Conservation (phyloP, 768 basidiomycete species). For the Mycena epipterygia region DNA sequence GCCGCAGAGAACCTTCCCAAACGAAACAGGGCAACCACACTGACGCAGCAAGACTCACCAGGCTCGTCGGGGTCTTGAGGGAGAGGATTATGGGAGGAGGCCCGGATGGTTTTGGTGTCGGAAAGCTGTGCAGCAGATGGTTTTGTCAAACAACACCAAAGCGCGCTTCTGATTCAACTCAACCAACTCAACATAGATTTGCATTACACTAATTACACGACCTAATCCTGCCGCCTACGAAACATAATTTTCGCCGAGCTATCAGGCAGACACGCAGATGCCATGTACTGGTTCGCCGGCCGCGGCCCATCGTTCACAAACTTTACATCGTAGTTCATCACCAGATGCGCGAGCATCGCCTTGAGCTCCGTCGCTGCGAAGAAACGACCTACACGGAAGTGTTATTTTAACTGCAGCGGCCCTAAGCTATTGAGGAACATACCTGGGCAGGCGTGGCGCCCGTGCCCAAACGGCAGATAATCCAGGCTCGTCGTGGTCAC, state of each 20-base stretch:
- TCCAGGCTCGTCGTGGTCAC: slow-evolving; percentile 26
- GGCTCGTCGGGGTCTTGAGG: too few relatives aligned
- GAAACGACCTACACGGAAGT: not conserved
- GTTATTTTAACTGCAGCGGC: not conserved
- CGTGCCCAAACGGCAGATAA: slow-evolving; percentile 32
- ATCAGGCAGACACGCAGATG: slow-evolving; percentile 29
- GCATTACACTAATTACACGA: too few relatives aligned
- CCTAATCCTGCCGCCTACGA: slow-evolving; percentile 21
- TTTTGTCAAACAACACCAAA: too few relatives aligned
- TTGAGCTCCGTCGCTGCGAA: slow-evolving; percentile 19
- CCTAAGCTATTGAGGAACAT: not conserved
- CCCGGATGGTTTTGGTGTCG: too few relatives aligned
- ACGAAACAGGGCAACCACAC: not conserved
- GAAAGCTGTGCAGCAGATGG: too few relatives aligned
- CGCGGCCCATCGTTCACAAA: slow-evolving; percentile 24
- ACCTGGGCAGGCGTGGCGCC: slow-evolving; percentile 7
- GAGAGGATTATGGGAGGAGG: too few relatives aligned
- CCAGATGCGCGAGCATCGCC: slow-evolving; percentile 31
- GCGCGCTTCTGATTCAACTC: not conserved
- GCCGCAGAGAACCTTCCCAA: not conserved
- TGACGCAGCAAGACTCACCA: slow-evolving; percentile 17
- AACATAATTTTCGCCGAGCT: slow-evolving; percentile 30
- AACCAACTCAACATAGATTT: not conserved
- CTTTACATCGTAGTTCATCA: slow-evolving; percentile 33
- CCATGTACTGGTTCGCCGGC: slow-evolving; percentile 29